Conservation (phyloP, 352 stramenopile species). For the Saprolegnia diclina region DNA sequence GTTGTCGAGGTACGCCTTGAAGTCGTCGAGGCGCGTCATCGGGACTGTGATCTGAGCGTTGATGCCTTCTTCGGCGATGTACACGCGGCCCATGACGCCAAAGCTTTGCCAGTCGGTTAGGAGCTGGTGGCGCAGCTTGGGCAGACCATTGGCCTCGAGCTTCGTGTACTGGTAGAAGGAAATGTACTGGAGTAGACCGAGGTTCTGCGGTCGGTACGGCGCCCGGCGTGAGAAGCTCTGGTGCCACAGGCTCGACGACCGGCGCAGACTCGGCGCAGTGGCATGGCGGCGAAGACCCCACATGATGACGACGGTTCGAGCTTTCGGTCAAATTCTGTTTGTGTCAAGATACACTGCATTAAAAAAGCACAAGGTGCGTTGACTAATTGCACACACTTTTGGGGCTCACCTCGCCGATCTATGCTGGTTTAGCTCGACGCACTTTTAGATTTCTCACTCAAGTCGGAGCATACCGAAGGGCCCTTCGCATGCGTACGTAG, state of each 20-base stretch:
- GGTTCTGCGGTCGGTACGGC: constrained; percentile 26
- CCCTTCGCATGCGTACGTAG: too few species aligned
- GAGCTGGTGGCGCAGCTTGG: constrained; percentile 35
- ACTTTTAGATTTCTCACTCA: too few species aligned
- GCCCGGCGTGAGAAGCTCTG: background rate
- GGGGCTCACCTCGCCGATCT: too few species aligned
- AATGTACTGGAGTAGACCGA: constrained; percentile 35
- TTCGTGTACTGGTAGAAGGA: constrained; percentile 47
- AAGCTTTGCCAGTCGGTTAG: constrained; percentile 41
- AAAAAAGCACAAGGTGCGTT: background rate
- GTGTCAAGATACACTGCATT: background rate
- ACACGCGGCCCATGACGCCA: constrained; percentile 68
- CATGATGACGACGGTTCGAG: too few species aligned
- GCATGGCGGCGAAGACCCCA: too few species aligned
- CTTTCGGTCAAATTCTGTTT: background rate
- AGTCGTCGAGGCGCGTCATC: constrained; percentile 57
- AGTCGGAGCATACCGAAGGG: too few species aligned
- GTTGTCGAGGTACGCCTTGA: constrained; percentile 51
- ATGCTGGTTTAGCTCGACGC: too few species aligned
- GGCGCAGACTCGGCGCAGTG: background rate
- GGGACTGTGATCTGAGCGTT: constrained; percentile 94
- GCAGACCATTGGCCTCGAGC: constrained; percentile 33
- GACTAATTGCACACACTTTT: background rate
- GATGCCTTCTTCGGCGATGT: constrained; percentile 90
- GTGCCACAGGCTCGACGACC: too few species aligned